A percentile compares a stretch with the other conserved stretches of the same genome.
Conservation (phyloP, 139 green algal genomes). For the Coelastrella sp. region DNA sequence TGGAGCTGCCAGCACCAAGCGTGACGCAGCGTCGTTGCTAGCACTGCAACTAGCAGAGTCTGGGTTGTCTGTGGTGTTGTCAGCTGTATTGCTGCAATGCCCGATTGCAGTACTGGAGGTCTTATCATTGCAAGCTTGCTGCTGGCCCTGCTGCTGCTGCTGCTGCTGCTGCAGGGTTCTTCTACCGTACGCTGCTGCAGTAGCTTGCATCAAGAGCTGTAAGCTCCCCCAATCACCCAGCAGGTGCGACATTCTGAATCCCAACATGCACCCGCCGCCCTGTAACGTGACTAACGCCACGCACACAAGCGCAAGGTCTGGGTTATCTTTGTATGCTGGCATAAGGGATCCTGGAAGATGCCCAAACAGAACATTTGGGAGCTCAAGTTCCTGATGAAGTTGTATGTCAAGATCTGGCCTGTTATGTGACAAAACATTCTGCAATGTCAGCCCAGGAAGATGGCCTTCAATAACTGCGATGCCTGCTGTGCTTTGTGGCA, state of each 20-base stretch:
- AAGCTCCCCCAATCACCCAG: conserved; percentile 30
- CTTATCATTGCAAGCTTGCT: too few species aligned
- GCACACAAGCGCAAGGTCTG: neutral
- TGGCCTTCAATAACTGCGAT: conserved; percentile 18
- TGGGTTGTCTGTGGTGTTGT: neutral
- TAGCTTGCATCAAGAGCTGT: neutral
- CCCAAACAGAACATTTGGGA: conserved; percentile 25
- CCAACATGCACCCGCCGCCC: conserved; percentile 18
- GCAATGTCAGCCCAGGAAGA: neutral
- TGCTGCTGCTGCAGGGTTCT: neutral
- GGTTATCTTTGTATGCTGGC: neutral
- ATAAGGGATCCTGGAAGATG: conserved; percentile 17
- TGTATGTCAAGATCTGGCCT: neutral
- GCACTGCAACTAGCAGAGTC: neutral
- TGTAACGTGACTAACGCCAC: conserved; percentile 1
- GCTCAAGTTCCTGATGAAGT: conserved; percentile 4
- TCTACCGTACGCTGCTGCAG: conserved; percentile 16
- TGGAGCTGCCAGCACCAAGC: neutral
- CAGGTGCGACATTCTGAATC: neutral
- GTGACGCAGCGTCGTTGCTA: neutral
- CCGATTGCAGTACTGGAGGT: too few species aligned
- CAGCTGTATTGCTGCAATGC: too few species aligned
- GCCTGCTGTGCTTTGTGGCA: neutral
- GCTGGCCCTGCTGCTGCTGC: neutral
- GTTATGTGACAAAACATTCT: neutral